Conservation (phyloP, 2,329 filamentous ascomycete species). For the Penicillium sp. region DNA sequence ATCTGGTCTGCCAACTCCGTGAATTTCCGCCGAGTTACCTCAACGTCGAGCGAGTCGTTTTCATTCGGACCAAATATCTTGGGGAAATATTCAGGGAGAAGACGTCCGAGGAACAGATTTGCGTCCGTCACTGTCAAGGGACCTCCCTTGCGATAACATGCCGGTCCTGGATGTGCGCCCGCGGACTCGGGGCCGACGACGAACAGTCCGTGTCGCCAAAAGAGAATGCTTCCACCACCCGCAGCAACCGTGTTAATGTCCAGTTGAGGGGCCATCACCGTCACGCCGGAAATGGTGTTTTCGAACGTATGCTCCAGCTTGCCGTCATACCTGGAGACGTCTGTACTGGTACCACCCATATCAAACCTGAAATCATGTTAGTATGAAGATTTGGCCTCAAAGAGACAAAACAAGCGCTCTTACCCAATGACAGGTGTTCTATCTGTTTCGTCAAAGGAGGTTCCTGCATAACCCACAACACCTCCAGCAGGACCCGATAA, state of each 20-base stretch:
- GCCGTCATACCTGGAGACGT: slow-evolving; percentile 80
- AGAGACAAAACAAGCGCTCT: not conserved
- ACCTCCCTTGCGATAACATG: too few relatives aligned
- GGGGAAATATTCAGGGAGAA: slow-evolving; percentile 88
- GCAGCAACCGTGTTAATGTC: slow-evolving; percentile 94
- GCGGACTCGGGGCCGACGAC: slow-evolving; percentile 86
- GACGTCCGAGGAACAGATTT: slow-evolving; percentile 78
- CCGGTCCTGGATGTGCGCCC: slow-evolving; percentile 77
- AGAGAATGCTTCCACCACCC: slow-evolving; percentile 66
- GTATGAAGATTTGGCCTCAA: not conserved
- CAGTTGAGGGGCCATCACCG: slow-evolving; percentile 85
- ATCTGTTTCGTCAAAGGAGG: slow-evolving; percentile 76
- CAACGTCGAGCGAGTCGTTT: slow-evolving; percentile 67
- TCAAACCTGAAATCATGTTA: slow-evolving; percentile 53
- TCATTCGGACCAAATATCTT: slow-evolving; percentile 15
- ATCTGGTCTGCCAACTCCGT: slow-evolving; percentile 72
- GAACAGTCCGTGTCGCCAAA: slow-evolving; percentile 82
- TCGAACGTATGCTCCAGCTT: slow-evolving; percentile 90
- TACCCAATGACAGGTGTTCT: slow-evolving; percentile 79
- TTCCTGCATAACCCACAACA: slow-evolving; percentile 85
- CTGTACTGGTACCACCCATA: slow-evolving; percentile 90
- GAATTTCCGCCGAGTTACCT: slow-evolving; percentile 71
- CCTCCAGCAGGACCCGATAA: slow-evolving; percentile 87
- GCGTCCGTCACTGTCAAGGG: slow-evolving; percentile 88
- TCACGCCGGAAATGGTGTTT: slow-evolving; percentile 84